Base-by-base conservation (phyloP, 805 yeast species). In the Nakazawaea populi region DNA sequence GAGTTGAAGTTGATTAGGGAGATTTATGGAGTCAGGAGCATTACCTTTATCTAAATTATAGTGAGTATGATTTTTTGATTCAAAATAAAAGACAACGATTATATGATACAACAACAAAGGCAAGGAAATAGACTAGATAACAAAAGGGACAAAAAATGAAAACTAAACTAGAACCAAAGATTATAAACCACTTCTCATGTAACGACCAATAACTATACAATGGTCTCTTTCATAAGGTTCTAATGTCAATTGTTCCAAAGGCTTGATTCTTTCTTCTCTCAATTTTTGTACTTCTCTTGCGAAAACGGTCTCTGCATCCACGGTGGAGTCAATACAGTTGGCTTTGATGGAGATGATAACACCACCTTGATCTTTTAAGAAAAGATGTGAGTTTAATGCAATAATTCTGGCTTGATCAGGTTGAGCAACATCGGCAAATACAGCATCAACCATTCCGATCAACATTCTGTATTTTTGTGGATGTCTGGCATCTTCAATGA, bases 141-240 rank as follows among this genome's bases (percentile, higher is more conserved):
- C 24, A 18, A 18, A 18, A 18, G 24, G 24, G 24, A 18, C 24
- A 18, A 18, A 18, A 18, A 18, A 18, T 18, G 24, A 18, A 18
- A 18, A 18, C 24, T 18, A 18, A 18, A 18, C 24, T 18, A 18
- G 24, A 18, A 18, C 24, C 24, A 32, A 42, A 27, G 29, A 32
- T 60, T 77, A 78, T 63, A 78, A 69, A 48, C 94, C 96, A 67
- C 92, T 82, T 84, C 99, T 88, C 81, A 86, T 78, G 80, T 94
- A 94, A 74, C 86, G 83, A 70, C 98, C 99, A 67, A 94, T 89
- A 63, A 94, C 99, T 68, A 94, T 88, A 86, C 98, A 92, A 79
- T 94, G 99, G 70, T 94, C 99, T 81, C 99, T 89, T 82, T 94
- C 99, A 76, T 94, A 94, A 72, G 99, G 99, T 80, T 92, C 99